Base-by-base conservation (phyloP, 345 rosid genomes). In the Capsella bursapastoris region DNA sequence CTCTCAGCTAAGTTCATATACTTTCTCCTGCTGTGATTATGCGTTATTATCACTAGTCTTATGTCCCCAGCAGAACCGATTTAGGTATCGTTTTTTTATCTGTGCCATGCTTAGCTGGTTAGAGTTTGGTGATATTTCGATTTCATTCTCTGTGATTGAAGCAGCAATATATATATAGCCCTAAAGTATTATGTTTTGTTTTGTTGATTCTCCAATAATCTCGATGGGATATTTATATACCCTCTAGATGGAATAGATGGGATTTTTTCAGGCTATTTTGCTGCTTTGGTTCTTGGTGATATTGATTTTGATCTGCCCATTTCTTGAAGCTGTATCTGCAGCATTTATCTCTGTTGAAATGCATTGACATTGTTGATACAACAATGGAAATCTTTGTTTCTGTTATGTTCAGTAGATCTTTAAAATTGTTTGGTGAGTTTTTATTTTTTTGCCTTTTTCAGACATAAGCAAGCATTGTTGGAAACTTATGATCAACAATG, bases 401-500 rank as follows among this genome's bases (percentile, higher is more conserved):
- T 55, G 49, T 53, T 52, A 41, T 51, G 52, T 31, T 15, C 25
- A 29, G 8, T 62, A 41, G 63, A 52, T 22, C 38, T 60, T 37
- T 16, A 11, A 22, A 55, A 52, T 16, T 40, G 28, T 10, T 45
- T 45, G 18, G 3, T 59, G 66, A 45, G 16, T 28, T 31, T 18
- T 10, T 29, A 16, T 68, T 70, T 10, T 16, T 68, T 70, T 8
- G 64, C 45, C 16, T 68, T 25, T 48, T 81, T 70, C 82, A 90
- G 93, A 86, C 98, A 94, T 78, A 91, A 87, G 68, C 97, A 90
- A 84, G 90, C 83, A 63, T 81, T 84, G 87, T 67, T 91, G 82
- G 98, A 91, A 76, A 87, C 97, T 57, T 94, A 90, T 80, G 90
- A 94, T 80, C 90, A 91, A 71, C 98, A 94, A 68, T 87, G 97